Evolutionary conservation across 2,329 filamentous ascomycete species (phyloP).

Genomic region (Aspergillus tanneri): DNA sequence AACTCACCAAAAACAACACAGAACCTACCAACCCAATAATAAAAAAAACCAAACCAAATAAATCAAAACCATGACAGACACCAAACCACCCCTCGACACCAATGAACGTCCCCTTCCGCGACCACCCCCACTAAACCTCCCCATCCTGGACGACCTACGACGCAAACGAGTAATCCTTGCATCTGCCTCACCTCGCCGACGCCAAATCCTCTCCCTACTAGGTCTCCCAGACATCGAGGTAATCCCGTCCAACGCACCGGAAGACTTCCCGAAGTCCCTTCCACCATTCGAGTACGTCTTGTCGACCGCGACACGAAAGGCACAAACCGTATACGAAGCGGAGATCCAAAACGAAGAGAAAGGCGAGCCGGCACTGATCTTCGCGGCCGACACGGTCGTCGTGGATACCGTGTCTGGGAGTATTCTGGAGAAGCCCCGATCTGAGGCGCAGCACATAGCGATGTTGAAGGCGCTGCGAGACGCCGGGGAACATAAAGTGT

Average conservation of each 20-base stretch:
- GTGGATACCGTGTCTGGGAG: constrained; percentile 67
- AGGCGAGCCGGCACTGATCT: constrained; percentile 77
- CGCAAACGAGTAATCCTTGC: constrained; percentile 83
- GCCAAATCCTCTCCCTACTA: constrained; percentile 74
- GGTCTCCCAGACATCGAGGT: constrained; percentile 81
- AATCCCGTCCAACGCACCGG: constrained; percentile 75
- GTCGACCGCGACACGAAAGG: constrained; percentile 80
- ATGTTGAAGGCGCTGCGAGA: constrained; percentile 85
- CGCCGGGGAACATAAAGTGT: constrained; percentile 73
- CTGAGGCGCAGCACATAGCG: constrained; percentile 73
- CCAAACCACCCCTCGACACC: constrained; percentile 27
- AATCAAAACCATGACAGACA: constrained; percentile 37
- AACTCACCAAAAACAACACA: background rate
- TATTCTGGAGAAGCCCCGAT: constrained; percentile 88
- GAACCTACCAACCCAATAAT: too few relatives aligned
- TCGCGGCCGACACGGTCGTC: constrained; percentile 89
- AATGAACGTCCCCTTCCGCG: constrained; percentile 38
- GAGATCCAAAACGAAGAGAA: constrained; percentile 56
- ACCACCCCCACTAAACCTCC: constrained; percentile 68
- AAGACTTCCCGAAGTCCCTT: constrained; percentile 78
- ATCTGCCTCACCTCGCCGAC: constrained; percentile 81
- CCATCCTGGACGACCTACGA: constrained; percentile 73
- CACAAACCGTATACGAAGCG: constrained; percentile 66
- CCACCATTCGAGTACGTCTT: constrained; percentile 89
- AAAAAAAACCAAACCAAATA: constrained; percentile 6